Evolutionary conservation across 805 yeast genomes (phyloP), one percentile per base, ranked within the genome.

Genomic region (Phaffomyces antillensis): DNA sequence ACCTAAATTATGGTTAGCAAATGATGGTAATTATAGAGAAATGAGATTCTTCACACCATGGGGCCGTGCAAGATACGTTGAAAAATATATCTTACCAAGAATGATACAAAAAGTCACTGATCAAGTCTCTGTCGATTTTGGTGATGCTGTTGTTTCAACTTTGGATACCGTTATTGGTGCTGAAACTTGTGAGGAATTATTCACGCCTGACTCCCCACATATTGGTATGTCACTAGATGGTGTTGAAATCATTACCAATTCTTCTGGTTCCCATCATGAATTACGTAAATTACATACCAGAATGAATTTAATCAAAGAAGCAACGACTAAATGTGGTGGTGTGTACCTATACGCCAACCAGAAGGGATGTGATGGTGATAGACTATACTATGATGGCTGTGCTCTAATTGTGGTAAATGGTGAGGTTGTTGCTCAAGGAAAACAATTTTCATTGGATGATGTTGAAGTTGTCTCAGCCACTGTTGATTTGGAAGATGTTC

Each of bases 231-330:
- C 96, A 0, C 68, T 93, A 31, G 97, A 89, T 63, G 99, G 99
- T 37, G 96, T 91, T n/a, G 99, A 93, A 64, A 90, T 93, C 56
- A 75, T 93, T 60, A 89, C 97, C 37, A 93, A 93, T 61, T 88
- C 97, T 0, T 83, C 95, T 6, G 99, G 99, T 2, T 85, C 96
- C n/a, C 99, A 93, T 61, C 99, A 93, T 62, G 97, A 93, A 67
- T 73, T 93, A 51, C 73, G 99, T 50, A 93, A 93, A 61, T 73
- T 95, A 52, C 79, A 91, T 66, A 81, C 87, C 7, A 76, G 99
- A 56, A 70, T 93, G 69, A 77, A 83, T 46, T 72, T 93, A 59
- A 93, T 93, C 54, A 77, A 81, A 15, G 96, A 87, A 60, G 98
- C 99, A 2, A 90, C 98, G 3, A 77, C 87, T 43, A 89, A 93